These are phyloP conservation scores for Epichloe bromicola DNA, from an alignment of 2,329 filamentous ascomycete species.

Conservation along the genomic window DNA sequence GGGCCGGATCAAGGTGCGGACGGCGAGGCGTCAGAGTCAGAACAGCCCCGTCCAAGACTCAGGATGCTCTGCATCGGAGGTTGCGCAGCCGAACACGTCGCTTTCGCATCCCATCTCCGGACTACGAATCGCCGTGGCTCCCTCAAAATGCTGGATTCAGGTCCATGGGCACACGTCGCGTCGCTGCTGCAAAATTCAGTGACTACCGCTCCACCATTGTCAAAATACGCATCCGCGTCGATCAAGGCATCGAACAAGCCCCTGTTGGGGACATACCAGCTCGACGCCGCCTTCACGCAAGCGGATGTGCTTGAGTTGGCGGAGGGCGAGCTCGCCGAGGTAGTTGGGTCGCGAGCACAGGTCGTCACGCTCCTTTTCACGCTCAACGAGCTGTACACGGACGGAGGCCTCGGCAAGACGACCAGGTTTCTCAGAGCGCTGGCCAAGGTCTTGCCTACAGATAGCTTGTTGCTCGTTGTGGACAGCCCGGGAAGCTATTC, in stretches of 20 bases:
- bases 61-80: slow-evolving; percentile 39
- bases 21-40: neutral
- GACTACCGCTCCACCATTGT: slow-evolving; percentile 35
- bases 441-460: slow-evolving; percentile 41
- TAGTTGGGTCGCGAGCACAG: slow-evolving; percentile 24
- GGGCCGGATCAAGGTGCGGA: neutral
- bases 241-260: slow-evolving; percentile 30
- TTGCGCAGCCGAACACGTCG: slow-evolving; percentile 48
- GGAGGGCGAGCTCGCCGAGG: slow-evolving; percentile 17
- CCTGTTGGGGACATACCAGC: slow-evolving; percentile 25
- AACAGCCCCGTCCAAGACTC: slow-evolving; percentile 12
- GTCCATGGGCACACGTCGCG: slow-evolving; percentile 58
- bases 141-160: slow-evolving; percentile 66
- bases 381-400: slow-evolving; percentile 84
- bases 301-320: slow-evolving; percentile 35
- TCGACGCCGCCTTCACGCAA: slow-evolving; percentile 31
- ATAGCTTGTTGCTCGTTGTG: slow-evolving; percentile 66
- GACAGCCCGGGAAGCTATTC: slow-evolving; percentile 93
- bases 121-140: slow-evolving; percentile 15
- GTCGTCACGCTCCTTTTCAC: slow-evolving; percentile 85
- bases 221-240: slow-evolving; percentile 38
- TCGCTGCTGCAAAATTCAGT: slow-evolving; percentile 43
- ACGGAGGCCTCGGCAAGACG: slow-evolving; percentile 57
- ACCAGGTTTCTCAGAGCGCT: slow-evolving; percentile 63
- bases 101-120: slow-evolving; percentile 33